These are phyloP conservation scores for Xylariaceae sp. DNA, from an alignment of 2,329 filamentous ascomycete species.

Conservation along the genomic window DNA sequence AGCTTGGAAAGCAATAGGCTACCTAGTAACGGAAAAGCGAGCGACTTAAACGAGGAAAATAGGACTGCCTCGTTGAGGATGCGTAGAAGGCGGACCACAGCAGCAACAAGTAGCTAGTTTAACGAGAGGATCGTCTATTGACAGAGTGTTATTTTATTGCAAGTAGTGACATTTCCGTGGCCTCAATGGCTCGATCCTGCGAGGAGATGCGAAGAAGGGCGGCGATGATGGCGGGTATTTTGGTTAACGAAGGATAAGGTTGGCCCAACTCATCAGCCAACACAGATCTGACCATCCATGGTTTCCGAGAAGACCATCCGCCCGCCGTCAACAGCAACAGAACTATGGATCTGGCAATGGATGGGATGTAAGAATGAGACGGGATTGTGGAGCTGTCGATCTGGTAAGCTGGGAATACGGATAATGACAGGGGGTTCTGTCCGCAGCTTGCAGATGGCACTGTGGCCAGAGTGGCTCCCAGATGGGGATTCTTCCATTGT, in stretches of 20 bases:
- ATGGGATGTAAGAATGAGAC: conserved; percentile 19
- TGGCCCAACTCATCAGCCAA: conserved; percentile 21
- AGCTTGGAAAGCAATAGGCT: conserved; percentile 1
- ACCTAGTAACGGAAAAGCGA: conserved; percentile 9
- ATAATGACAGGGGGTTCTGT: conserved; percentile 27
- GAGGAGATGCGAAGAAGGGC: not conserved
- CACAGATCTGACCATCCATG: conserved; percentile 19
- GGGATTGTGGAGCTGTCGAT: conserved; percentile 29
- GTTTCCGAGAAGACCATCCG: conserved; percentile 16
- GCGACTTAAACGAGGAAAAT: conserved; percentile 7
- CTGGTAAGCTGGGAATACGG: conserved; percentile 26
- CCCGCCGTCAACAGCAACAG: conserved; percentile 15
- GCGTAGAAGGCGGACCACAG: conserved; percentile 2
- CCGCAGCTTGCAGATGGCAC: conserved; percentile 23
- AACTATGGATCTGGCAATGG: conserved; percentile 11
- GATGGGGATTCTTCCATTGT: too few relatives aligned
- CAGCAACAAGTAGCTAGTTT: not conserved
- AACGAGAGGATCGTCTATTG: conserved; percentile 11
- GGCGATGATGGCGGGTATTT: not conserved
- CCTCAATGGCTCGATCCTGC: conserved; percentile 1
- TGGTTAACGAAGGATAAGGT: conserved; percentile 9
- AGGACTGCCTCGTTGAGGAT: conserved; percentile 3
- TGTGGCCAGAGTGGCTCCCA: not conserved
- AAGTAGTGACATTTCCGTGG: conserved; percentile 11
- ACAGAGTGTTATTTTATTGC: conserved; percentile 11